A percentile compares a stretch with the other conserved stretches of the same genome.
These are phyloP conservation scores for Brassica napus DNA, from an alignment of 345 rosid species.

Conservation along the genomic window DNA sequence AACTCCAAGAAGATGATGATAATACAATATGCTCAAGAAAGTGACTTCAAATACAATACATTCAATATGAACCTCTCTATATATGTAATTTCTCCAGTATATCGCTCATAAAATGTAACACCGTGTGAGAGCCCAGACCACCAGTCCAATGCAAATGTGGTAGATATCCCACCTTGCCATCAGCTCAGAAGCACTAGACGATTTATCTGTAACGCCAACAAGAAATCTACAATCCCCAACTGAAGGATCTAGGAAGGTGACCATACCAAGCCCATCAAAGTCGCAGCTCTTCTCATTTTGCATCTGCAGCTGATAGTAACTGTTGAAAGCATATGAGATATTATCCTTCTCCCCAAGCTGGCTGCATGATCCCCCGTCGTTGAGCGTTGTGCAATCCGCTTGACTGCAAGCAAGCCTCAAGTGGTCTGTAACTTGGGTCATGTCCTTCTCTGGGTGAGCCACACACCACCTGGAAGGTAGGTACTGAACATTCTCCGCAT, in stretches of 20 bases:
- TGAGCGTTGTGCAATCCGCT: constrained; percentile 93
- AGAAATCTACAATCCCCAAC: constrained; percentile 89
- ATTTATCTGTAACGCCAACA: constrained; percentile 72
- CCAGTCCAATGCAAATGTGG: constrained; percentile 45
- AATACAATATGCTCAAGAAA: constrained; percentile 5
- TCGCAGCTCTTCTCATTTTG: constrained; percentile 80
- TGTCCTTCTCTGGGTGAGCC: constrained; percentile 72
- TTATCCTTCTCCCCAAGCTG: constrained; percentile 81
- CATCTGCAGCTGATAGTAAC: constrained; percentile 88
- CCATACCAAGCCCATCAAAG: constrained; percentile 87
- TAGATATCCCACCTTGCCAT: constrained; percentile 36
- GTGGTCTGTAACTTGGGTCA: constrained; percentile 66
- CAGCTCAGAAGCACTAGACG: constrained; percentile 39
- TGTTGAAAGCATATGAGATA: constrained; percentile 89
- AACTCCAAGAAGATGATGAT: neutral
- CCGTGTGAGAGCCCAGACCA: constrained; percentile 42
- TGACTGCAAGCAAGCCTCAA: constrained; percentile 68
- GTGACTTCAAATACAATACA: neutral
- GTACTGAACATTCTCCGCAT: constrained; percentile 70
- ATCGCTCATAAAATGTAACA: constrained; percentile 42
- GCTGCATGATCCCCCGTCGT: constrained; percentile 86
- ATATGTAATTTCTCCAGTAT: constrained; percentile 15
- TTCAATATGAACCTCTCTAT: neutral
- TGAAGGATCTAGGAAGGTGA: constrained; percentile 84
- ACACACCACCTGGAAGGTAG: constrained; percentile 96